Evolutionary conservation across 2,329 filamentous ascomycete genomes (phyloP).

Genomic region (Aspergillus jensenii): DNA sequence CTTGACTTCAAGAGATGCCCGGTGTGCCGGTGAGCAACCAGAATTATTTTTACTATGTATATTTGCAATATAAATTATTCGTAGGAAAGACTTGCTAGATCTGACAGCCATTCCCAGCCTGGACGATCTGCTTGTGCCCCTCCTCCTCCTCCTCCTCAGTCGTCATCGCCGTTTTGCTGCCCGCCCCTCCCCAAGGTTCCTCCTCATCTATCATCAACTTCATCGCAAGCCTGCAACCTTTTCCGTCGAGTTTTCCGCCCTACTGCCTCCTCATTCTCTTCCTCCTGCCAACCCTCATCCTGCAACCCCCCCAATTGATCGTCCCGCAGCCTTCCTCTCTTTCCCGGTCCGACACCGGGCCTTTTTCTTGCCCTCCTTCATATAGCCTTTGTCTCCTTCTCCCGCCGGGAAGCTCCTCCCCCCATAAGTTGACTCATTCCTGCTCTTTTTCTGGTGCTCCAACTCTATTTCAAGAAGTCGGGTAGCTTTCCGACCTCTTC

Average conservation of each 20-base stretch:
- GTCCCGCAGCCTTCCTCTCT: slow-evolving; percentile 8
- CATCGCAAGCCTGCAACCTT: not conserved
- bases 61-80: not conserved
- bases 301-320: slow-evolving; percentile 7
- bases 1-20: slow-evolving; percentile 7
- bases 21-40: slow-evolving; percentile 17
- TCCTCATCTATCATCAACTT: not conserved
- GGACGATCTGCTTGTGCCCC: not conserved
- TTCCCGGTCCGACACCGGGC: slow-evolving; percentile 25
- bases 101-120: not conserved
- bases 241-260: not conserved
- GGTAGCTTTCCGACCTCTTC: slow-evolving; percentile 7
- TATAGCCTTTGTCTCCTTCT: not conserved
- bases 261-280: not conserved
- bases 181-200: not conserved
- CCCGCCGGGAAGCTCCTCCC: slow-evolving; percentile 19
- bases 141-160: not conserved
- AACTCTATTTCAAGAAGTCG: slow-evolving; percentile 8
- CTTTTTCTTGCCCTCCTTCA: slow-evolving; percentile 20
- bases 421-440: slow-evolving; percentile 20
- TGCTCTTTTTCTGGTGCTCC: slow-evolving; percentile 10
- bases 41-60: not conserved
- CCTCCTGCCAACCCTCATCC: not conserved
- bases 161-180: not conserved
- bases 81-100: slow-evolving; percentile 1